Evolutionary conservation across 164 flowering plant genomes (phyloP), one percentile per base, ranked within the genome.

Genomic region (Platanus orientalis): DNA sequence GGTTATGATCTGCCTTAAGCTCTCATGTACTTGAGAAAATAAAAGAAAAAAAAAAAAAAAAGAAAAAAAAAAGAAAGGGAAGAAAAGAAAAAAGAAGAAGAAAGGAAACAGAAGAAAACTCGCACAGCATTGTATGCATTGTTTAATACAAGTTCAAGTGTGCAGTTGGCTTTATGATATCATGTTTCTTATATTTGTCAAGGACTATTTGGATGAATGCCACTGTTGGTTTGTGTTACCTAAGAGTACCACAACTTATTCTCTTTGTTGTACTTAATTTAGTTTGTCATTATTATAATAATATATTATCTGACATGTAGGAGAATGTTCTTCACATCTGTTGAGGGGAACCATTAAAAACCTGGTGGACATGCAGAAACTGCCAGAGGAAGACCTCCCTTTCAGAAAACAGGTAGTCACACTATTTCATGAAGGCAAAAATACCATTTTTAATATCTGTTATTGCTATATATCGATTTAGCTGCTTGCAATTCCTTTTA

Each of bases 281-380:
- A n/a, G 14, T 20, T 30, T 6, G 6, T 53, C 48, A 19, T 10
- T 54, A 28, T 24, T 2, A 42, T 25, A 7, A n/a, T 57, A 19
- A 28, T 42, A n/a, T 32, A 36, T 44, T 29, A 42, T 59, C 14
- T 39, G 50, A 17, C 28, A 13, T 68, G 50, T 71, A 94, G 98
- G 95, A 34, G 63, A 52, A 10, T 50, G 67, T 72, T 90, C 97
- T 45, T 67, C 73, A 19, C 69, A 80, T 71, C 73, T 95, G 21
- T 62, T 88, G 79, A 82, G 72, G 62, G 86, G 81, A 53, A 79
- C 82, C 17, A 67, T 92, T 36, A 73, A 65, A 78, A 85, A 78
- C 76, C 75, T 95, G 75, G 90, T 76, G 28, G 92, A 86, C 20
- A 80, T 92, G 81, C 90, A 95, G 77, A 78, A 84, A 67, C 71